Conservation (phyloP, 2,329 filamentous ascomycete species). For the Xylaria sp. region DNA sequence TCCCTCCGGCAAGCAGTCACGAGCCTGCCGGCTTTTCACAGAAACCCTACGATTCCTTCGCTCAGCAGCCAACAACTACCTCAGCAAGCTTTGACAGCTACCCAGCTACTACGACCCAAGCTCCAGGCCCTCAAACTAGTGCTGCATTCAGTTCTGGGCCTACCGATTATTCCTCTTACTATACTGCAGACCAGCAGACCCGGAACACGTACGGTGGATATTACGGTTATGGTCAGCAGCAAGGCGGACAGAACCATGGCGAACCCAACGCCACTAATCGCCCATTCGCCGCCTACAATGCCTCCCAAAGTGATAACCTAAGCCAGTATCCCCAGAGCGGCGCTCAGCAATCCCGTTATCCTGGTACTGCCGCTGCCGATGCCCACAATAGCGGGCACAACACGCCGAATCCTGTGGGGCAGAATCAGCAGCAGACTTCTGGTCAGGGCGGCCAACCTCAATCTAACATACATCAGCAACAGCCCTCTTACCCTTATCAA, state of each 20-base stretch:
- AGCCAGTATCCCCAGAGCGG: conserved; percentile 81
- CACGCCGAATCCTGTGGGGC: conserved; percentile 82
- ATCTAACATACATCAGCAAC: conserved; percentile 53
- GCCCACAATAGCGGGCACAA: conserved; percentile 88
- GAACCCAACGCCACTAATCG: conserved; percentile 78
- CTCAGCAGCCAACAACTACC: conserved; percentile 69
- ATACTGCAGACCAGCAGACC: conserved; percentile 80
- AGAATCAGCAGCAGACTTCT: conserved; percentile 60
- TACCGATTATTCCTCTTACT: conserved; percentile 86
- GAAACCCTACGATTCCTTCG: conserved; percentile 90
- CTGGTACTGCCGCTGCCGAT: conserved; percentile 68
- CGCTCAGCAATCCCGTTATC: conserved; percentile 72
- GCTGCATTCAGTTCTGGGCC: conserved; percentile 79
- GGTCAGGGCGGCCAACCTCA: conserved; percentile 52
- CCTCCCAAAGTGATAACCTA: conserved; percentile 70
- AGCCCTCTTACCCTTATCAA: conserved; percentile 46
- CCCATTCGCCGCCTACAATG: conserved; percentile 79
- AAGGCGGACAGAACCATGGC: conserved; percentile 76
- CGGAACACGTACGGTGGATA: conserved; percentile 84
- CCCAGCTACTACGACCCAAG: conserved; percentile 66
- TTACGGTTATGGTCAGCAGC: conserved; percentile 68
- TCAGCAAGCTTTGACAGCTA: conserved; percentile 67
- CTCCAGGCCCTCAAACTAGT: conserved; percentile 67
- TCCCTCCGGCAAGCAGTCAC: conserved; percentile 69
- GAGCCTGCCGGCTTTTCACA: conserved; percentile 72